Evolutionary conservation across 106 monocot species (phyloP), one percentile per base, ranked within the genome.

Genomic region (Hemerocallis citrina): DNA sequence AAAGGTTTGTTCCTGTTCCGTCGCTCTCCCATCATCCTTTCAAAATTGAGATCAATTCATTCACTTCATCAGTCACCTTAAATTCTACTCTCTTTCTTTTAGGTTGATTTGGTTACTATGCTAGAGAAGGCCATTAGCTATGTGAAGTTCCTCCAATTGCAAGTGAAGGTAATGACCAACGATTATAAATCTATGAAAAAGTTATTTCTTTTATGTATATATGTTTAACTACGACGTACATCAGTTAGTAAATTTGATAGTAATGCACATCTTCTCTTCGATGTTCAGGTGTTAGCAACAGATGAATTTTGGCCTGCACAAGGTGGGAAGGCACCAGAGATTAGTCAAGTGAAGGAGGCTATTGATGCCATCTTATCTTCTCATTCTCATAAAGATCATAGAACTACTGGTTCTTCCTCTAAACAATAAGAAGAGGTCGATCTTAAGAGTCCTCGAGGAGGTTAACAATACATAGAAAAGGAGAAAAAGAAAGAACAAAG

Each of bases 101-200:
- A 94, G 94, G 94, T 94, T 72, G 95, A 95, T 76, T 52, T 90
- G 70, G 95, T 95, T 5, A 95, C 95, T 29, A 95, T 87, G 95
- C 56, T 95, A 56, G 95, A 95, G 68, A 95, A 95, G 71, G 94
- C 94, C 16, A 94, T 94, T 8, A 81, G 68, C 66, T 94, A 94
- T 70, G 94, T 94, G 15, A 94, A 94, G 73, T 94, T 94, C 49
- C 94, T 94, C 44, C 94, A 94, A 30, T 67, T 94, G 74, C 94
- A 95, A 90, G 90, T 91, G 56, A 96, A 96, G 87, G 96, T 96
- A 29, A 63, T 34, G 5, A 34, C 5, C 20, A 1, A 48, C 2
- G n/a, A n/a, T n/a, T 20, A 5, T 21, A 8, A 58, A 20, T 3
- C 36, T 20, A 47, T 45, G 21, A 29, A n/a, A n/a, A n/a, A n/a